Conservation (phyloP, 2,329 filamentous ascomycete genomes). For the Corinectria fuckeliana region DNA sequence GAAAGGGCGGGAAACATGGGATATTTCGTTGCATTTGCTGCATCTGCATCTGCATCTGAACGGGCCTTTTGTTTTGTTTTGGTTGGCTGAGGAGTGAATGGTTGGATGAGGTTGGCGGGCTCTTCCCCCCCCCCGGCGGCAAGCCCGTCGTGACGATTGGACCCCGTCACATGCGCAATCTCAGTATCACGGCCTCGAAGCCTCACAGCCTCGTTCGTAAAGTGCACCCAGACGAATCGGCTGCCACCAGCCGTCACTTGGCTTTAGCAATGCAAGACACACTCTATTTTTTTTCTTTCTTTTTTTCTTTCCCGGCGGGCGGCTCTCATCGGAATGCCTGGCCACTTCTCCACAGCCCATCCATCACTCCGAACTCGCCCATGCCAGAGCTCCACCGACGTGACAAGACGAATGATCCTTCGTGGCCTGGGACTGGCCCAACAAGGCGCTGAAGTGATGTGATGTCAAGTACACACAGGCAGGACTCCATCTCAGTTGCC, state of each 20-base stretch:
- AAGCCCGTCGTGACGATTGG: conserved; percentile 11
- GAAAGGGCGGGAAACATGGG: background rate
- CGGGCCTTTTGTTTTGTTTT: background rate
- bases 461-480: too few species aligned
- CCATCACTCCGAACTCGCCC: background rate
- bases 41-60: too few species aligned
- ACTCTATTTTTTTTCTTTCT: background rate
- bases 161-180: background rate
- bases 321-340: too few species aligned
- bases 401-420: background rate
- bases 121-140: background rate
- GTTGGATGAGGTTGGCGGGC: background rate
- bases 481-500: background rate
- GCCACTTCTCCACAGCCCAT: too few species aligned
- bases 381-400: background rate
- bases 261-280: background rate
- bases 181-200: background rate
- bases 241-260: background rate
- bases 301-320: background rate
- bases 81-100: too few species aligned
- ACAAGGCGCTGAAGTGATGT: background rate
- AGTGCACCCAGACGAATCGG: background rate
- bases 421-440: background rate
- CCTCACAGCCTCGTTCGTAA: background rate
- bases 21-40: too few species aligned